Base-by-base conservation (phyloP, 805 yeast species). In the Candida maesae region DNA sequence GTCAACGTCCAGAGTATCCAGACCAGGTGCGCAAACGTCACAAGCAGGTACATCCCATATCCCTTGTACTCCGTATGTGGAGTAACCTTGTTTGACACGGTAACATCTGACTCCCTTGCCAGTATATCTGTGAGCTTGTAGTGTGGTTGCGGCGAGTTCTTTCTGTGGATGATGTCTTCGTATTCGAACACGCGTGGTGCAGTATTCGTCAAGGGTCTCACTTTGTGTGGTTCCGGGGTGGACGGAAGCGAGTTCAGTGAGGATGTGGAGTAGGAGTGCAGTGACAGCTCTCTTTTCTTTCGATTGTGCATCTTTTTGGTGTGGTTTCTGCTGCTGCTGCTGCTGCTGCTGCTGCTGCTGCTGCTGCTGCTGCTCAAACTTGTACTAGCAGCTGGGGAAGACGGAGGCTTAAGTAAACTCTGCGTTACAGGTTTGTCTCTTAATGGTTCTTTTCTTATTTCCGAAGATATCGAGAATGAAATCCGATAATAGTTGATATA, bases 11-110 rank as follows among this genome's bases (percentile, higher is more conserved):
- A 91, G 5, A 75, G 45, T 2, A 81, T 48, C 73, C 85, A 84
- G 5, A 74, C 61, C 2, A 70, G 42, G 19, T 86, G 67, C 0
- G 75, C 69, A 2, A 79, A 62, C 1, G 81, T 71, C 13, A 84
- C 74, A 0, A 86, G 68, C 5, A 88, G 81, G 57, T 85, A 87
- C 16, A 84, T 71, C 25, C 91, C 86, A 63, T 89, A 93, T 10
- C 97, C 96, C 53, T 77, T 81, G 62, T 91, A 93, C 55, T 91
- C 98, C 1, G 83, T 77, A 51, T 76, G 73, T 38, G 77, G 74
- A 0, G 81, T 71, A 25, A 67, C 61, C 42, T 72, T 73, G 5
- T 76, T 71, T 2, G 80, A 72, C 0, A 79, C 80, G 0, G 74
- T 80, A 14, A 79, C 86, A 58, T 81, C 87, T 1, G 82, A 75